Percentiles rank a stretch among this genome's conserved stretches.
These are phyloP conservation scores for Boletus edulis DNA, from an alignment of 768 basidiomycete genomes.

Conservation along the genomic window DNA sequence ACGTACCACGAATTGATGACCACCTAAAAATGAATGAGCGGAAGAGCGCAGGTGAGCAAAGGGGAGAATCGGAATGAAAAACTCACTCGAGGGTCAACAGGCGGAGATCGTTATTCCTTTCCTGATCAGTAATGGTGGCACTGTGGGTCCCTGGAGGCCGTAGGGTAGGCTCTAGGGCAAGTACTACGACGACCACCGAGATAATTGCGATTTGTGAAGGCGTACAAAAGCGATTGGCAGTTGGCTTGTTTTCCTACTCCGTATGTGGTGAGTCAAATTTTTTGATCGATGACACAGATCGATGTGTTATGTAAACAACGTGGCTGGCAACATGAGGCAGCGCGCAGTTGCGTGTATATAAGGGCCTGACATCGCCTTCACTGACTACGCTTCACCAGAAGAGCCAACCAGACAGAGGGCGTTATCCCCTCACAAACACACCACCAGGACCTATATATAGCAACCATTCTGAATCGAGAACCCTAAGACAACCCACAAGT, in stretches of 20 bases:
- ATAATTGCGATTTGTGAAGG: slow-evolving; percentile 11
- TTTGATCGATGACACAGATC: slow-evolving; percentile 12
- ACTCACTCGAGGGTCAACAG: slow-evolving; percentile 76
- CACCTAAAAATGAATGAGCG: slow-evolving; percentile 47
- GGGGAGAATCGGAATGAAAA: slow-evolving; percentile 20
- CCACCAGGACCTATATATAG: slow-evolving; percentile 18
- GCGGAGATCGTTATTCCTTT: slow-evolving; percentile 78
- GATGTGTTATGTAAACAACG: slow-evolving; percentile 20
- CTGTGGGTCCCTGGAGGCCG: slow-evolving; percentile 40
- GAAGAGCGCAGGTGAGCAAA: slow-evolving; percentile 14
- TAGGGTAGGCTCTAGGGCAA: slow-evolving; percentile 19
- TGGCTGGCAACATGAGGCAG: slow-evolving; percentile 9
- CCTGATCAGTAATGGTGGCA: slow-evolving; percentile 72
- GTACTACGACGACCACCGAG: slow-evolving; percentile 22
- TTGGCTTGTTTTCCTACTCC: background rate
- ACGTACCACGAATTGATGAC: slow-evolving; percentile 74
- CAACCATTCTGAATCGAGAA: background rate
- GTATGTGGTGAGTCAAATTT: slow-evolving; percentile 16
- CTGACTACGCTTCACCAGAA: slow-evolving; percentile 9
- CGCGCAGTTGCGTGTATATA: slow-evolving; percentile 9
- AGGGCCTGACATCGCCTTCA: slow-evolving; percentile 18
- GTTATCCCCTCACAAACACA: slow-evolving; percentile 14
- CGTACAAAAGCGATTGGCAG: slow-evolving; percentile 26
- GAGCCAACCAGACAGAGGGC: slow-evolving; percentile 10
- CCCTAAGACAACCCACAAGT: slow-evolving; percentile 10